Percentiles rank a stretch among this genome's conserved stretches.
These are phyloP conservation scores for Oldenlandia corymbosa DNA, from an alignment of 257 asterid species.

Conservation along the genomic window DNA sequence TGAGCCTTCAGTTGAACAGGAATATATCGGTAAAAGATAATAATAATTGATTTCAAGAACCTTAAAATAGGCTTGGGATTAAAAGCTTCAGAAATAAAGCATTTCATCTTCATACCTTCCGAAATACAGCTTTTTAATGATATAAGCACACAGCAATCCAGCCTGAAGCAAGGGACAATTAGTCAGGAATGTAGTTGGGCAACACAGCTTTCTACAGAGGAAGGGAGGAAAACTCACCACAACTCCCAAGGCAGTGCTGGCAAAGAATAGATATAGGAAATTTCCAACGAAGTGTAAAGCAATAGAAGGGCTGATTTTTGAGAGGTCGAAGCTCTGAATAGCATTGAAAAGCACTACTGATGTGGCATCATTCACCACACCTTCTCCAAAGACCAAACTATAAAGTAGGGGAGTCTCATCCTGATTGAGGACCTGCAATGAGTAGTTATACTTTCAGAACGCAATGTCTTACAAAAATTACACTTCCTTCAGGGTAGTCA, in stretches of 20 bases:
- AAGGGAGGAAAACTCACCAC: constrained; percentile 22
- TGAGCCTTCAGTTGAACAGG: no score
- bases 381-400: constrained; percentile 49
- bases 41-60: no score
- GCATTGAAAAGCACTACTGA: constrained; percentile 52
- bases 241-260: constrained; percentile 42
- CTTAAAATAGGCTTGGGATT: not conserved
- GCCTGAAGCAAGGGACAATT: constrained; percentile 27
- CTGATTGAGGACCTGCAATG: constrained; percentile 39
- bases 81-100: not conserved
- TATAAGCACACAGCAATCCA: constrained; percentile 40
- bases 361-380: constrained; percentile 49
- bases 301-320: constrained; percentile 18
- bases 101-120: constrained; percentile 26
- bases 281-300: constrained; percentile 32
- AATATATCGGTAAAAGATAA: no score
- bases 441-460: constrained; percentile 5
- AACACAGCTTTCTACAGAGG: not conserved
- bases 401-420: constrained; percentile 46
- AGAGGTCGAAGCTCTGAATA: constrained; percentile 32
- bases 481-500: not conserved
- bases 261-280: constrained; percentile 35
- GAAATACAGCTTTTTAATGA: constrained; percentile 40
- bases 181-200: not conserved
- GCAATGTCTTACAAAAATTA: not conserved